Evolutionary conservation across 441 rosid species (phyloP).

Genomic region (Metrosideros polymorpha): DNA sequence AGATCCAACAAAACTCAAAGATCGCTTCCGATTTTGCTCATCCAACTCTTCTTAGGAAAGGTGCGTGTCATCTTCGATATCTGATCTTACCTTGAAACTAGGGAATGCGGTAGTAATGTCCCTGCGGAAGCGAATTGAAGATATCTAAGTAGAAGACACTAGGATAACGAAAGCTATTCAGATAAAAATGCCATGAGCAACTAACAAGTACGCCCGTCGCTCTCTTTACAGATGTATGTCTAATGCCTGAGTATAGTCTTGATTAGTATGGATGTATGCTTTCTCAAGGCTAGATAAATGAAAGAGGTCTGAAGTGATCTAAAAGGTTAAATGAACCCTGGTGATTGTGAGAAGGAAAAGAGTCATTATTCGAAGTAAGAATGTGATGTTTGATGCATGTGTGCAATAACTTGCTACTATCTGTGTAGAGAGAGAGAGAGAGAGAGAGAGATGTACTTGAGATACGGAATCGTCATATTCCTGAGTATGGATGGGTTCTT

Average conservation of each 20-base stretch:
- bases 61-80: conserved; percentile 2
- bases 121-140: conserved; percentile 12
- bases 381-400: neutral
- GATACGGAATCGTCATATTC: conserved; percentile 41
- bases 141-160: neutral
- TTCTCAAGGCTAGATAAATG: neutral
- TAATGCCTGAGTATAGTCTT: neutral
- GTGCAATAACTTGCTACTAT: neutral
- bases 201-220: neutral
- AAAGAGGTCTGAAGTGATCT: neutral
- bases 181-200: neutral
- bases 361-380: neutral
- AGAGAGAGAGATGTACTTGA: conserved; percentile 18
- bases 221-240: neutral
- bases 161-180: neutral
- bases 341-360: neutral
- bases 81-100: conserved; percentile 18
- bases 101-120: conserved; percentile 24
- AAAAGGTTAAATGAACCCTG: neutral
- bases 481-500: conserved; percentile 29
- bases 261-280: neutral
- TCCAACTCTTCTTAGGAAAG: neutral
- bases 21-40: neutral
- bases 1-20: neutral
- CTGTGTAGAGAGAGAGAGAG: neutral